Conservation (phyloP, 805 yeast species). For the Clavispora asparagi region DNA sequence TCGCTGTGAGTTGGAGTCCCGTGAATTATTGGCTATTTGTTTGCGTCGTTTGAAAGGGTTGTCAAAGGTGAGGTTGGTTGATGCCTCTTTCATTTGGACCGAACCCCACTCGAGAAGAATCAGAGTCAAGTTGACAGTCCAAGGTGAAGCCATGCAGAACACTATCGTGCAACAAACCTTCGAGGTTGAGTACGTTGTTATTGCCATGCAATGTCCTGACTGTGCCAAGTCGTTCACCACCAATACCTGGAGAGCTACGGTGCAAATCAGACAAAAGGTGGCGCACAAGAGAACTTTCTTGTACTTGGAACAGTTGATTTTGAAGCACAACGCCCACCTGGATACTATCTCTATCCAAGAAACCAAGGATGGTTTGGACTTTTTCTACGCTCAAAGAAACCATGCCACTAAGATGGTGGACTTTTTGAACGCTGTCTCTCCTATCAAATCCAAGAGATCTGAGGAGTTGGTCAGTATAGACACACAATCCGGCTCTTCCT, state of each 20-base stretch:
- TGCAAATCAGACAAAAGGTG: conserved; percentile 96
- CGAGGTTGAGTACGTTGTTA: conserved; percentile 89
- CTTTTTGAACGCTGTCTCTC: conserved; percentile 79
- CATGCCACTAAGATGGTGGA: conserved; percentile 95
- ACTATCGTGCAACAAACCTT: conserved; percentile 91
- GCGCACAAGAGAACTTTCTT: conserved; percentile 94
- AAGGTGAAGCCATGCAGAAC: conserved; percentile 91
- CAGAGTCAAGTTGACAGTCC: conserved; percentile 85
- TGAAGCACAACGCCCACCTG: conserved; percentile 87
- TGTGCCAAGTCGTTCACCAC: conserved; percentile 97
- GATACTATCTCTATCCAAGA: conserved; percentile 93
- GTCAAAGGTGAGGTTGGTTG: conserved; percentile 77
- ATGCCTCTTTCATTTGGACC: conserved; percentile 96
- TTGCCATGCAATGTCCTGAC: conserved; percentile 97
- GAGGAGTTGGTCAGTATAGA: conserved; percentile 90
- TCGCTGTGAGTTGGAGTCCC: conserved; percentile 80
- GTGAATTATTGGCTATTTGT: conserved; percentile 89
- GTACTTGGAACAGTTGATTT: conserved; percentile 90
- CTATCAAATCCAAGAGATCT: conserved; percentile 75
- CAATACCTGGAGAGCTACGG: conserved; percentile 97
- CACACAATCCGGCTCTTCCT: conserved; percentile 83
- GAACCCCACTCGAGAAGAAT: conserved; percentile 98
- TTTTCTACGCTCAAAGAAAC: conserved; percentile 80
- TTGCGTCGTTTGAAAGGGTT: conserved; percentile 84
- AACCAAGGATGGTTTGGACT: conserved; percentile 90